These are phyloP conservation scores for Phaseolus lunatus DNA, from an alignment of 306 rosid species.

Conservation along the genomic window DNA sequence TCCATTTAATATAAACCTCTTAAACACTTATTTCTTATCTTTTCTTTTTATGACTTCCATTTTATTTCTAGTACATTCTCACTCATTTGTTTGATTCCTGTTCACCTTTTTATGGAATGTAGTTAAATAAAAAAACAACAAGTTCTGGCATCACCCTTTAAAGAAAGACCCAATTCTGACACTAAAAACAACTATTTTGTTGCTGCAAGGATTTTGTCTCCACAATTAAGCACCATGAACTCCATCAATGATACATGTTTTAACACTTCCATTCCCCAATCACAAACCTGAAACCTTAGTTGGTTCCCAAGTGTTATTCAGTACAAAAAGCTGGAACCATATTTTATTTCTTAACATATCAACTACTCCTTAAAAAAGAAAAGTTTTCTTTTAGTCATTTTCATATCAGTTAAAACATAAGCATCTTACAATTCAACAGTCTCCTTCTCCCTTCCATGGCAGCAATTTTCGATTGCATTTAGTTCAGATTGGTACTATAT, in stretches of 20 bases:
- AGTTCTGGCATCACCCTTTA: too few relatives aligned
- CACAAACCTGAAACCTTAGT: background rate
- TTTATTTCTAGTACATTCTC: too few relatives aligned
- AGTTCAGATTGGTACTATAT: background rate
- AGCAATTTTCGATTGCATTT: background rate
- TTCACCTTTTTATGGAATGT: too few relatives aligned
- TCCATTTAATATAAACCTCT: too few relatives aligned
- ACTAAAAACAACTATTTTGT: too few relatives aligned
- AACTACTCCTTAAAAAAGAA: background rate
- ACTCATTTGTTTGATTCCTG: too few relatives aligned
- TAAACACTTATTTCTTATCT: too few relatives aligned
- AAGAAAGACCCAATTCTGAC: too few relatives aligned
- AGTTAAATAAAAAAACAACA: too few relatives aligned
- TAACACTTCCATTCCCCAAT: background rate
- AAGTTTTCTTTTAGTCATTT: background rate
- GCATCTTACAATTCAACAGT: background rate
- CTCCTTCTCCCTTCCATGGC: background rate
- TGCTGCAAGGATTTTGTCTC: too few relatives aligned
- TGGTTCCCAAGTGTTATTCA: background rate
- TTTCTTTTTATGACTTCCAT: too few relatives aligned
- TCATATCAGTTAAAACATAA: background rate
- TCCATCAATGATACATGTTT: background rate
- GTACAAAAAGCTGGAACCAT: background rate
- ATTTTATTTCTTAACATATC: background rate
- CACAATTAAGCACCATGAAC: too few relatives aligned